Percentiles rank a stretch among this genome's conserved stretches.
phyloP scores from a whole-genome alignment of 306 rosid genomes.

The Pueraria montana region DNA sequence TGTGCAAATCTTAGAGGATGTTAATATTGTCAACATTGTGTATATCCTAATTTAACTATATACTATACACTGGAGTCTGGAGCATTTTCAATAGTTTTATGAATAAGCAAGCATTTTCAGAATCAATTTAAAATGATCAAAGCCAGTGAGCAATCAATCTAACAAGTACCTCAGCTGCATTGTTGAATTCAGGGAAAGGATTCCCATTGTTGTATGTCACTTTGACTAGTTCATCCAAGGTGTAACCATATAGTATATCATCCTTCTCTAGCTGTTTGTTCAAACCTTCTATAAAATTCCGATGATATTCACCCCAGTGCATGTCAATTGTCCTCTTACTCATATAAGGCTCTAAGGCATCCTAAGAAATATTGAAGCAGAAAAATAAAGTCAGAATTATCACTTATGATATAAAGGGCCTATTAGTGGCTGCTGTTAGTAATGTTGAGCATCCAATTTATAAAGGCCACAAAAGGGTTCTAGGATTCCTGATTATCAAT shows the following conservation, averaged over 20 bases:
- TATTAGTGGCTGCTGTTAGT: not conserved
- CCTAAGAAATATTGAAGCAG: conserved; percentile 59
- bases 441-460: conserved; percentile 23
- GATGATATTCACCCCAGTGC: conserved; percentile 94
- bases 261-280: conserved; percentile 86
- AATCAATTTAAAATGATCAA: conserved; percentile 34
- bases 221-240: conserved; percentile 92
- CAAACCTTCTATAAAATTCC: conserved; percentile 73
- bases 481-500: conserved; percentile 20
- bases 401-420: conserved; percentile 4
- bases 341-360: conserved; percentile 95
- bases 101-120: conserved; percentile 20
- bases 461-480: not conserved
- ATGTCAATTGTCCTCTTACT: conserved; percentile 77
- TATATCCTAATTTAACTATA: not conserved
- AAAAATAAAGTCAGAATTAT: conserved; percentile 34
- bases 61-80: not conserved
- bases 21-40: not conserved
- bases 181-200: conserved; percentile 90
- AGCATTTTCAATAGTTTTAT: conserved; percentile 20
- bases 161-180: conserved; percentile 87
- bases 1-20: not conserved
- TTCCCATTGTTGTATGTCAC: conserved; percentile 91
- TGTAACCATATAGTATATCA: conserved; percentile 79
- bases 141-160: conserved; percentile 38